A percentile compares a stretch with the other conserved stretches of the same genome.
These are phyloP conservation scores for Hyphodiscus hymeniophilus DNA, from an alignment of 495 filamentous ascomycete genomes.

Conservation along the genomic window DNA sequence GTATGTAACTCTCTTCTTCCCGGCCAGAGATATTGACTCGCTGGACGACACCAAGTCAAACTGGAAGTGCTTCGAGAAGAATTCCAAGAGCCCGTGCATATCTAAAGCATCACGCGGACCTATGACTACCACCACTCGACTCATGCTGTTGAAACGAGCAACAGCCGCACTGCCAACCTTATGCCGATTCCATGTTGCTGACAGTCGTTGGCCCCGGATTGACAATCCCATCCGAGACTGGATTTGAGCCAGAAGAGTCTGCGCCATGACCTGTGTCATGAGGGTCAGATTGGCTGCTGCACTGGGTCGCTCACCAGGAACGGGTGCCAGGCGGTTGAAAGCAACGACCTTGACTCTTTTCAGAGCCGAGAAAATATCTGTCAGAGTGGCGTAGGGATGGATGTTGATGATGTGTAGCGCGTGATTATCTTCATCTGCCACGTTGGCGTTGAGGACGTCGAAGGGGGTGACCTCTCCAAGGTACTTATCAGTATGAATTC, in stretches of 20 bases:
- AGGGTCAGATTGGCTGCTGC: conserved; percentile 1
- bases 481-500: too few relatives aligned
- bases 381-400: background rate
- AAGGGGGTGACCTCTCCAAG: background rate
- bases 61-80: too few relatives aligned
- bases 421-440: background rate
- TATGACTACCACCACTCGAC: too few relatives aligned
- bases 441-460: background rate
- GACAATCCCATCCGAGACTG: background rate
- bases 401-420: conserved; percentile 6
- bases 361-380: conserved; percentile 2
- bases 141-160: too few relatives aligned
- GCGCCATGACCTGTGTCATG: background rate
- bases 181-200: background rate
- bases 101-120: too few relatives aligned
- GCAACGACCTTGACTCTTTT: background rate
- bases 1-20: too few relatives aligned
- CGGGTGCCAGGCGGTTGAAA: background rate
- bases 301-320: background rate
- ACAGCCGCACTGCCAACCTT: too few relatives aligned
- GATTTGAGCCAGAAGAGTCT: background rate
- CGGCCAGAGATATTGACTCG: too few relatives aligned
- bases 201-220: background rate
- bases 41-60: too few relatives aligned
- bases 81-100: too few relatives aligned